Evolutionary conservation across 2,329 filamentous ascomycete genomes (phyloP).

Genomic region (Fusarium miscanthi): DNA sequence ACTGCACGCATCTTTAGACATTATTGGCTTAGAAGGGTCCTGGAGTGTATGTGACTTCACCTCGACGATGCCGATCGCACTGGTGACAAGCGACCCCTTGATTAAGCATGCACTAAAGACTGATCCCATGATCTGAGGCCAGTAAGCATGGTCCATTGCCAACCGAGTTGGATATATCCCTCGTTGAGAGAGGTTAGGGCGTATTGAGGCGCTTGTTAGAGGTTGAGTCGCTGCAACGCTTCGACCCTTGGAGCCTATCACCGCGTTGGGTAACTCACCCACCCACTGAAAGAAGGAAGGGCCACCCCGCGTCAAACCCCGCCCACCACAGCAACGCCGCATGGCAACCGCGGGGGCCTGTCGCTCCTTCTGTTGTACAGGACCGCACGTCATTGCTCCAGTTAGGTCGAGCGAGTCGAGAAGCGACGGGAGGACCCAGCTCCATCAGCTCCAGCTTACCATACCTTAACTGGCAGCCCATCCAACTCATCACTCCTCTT

Average conservation of each 20-base stretch:
- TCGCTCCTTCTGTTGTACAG: constrained; percentile 19
- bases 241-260: constrained; percentile 1
- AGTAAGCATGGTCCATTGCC: background rate
- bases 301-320: constrained; percentile 39
- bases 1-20: background rate
- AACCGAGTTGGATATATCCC: constrained; percentile 23
- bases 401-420: background rate
- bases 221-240: constrained; percentile 14
- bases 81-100: constrained; percentile 18
- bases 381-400: constrained; percentile 42
- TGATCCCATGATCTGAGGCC: constrained; percentile 25
- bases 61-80: background rate
- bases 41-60: background rate
- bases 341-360: constrained; percentile 17
- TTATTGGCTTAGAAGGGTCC: background rate
- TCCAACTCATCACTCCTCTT: constrained; percentile 15
- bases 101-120: constrained; percentile 22
- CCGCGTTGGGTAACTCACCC: background rate
- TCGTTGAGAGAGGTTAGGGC: constrained; percentile 7
- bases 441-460: constrained; percentile 36
- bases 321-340: constrained; percentile 32
- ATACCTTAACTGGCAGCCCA: constrained; percentile 11
- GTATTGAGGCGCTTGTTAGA: constrained; percentile 15
- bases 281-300: constrained; percentile 9
- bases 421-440: constrained; percentile 7